phyloP scores from a whole-genome alignment of 495 filamentous ascomycete species.

The Penicillium coffeae region DNA sequence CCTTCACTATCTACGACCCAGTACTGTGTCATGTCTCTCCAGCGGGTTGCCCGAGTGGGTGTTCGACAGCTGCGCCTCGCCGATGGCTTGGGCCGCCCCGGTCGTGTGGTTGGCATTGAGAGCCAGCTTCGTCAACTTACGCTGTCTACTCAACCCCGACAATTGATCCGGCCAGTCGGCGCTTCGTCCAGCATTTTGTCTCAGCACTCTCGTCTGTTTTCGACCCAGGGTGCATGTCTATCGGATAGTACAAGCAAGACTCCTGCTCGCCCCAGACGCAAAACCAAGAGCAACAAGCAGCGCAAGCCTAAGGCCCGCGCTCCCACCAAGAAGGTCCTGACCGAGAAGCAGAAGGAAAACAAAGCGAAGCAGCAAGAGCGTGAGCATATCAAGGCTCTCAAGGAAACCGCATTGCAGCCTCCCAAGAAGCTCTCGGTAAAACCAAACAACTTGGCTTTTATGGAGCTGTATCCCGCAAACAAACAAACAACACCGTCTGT shows the following conservation, averaged over 20 bases:
- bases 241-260: no score
- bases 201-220: constrained; percentile 21
- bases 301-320: constrained; percentile 11
- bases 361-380: constrained; percentile 16
- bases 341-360: constrained; percentile 26
- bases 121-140: constrained; percentile 27
- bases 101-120: constrained; percentile 25
- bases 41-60: constrained; percentile 25
- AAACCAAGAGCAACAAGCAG: no score
- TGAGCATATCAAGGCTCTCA: constrained; percentile 26
- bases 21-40: constrained; percentile 27
- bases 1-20: not conserved
- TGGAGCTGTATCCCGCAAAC: constrained; percentile 14
- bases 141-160: constrained; percentile 14
- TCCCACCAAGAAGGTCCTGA: constrained; percentile 19
- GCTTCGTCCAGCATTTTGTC: constrained; percentile 10
- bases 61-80: constrained; percentile 25
- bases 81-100: constrained; percentile 22
- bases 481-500: not conserved
- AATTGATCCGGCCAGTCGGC: constrained; percentile 5
- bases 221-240: constrained; percentile 28
- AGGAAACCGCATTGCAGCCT: constrained; percentile 27
- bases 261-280: no score
- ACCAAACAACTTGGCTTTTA: constrained; percentile 22
- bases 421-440: constrained; percentile 23